Evolutionary conservation across 495 filamentous ascomycete genomes (phyloP).

Genomic region (Neurospora sp.): DNA sequence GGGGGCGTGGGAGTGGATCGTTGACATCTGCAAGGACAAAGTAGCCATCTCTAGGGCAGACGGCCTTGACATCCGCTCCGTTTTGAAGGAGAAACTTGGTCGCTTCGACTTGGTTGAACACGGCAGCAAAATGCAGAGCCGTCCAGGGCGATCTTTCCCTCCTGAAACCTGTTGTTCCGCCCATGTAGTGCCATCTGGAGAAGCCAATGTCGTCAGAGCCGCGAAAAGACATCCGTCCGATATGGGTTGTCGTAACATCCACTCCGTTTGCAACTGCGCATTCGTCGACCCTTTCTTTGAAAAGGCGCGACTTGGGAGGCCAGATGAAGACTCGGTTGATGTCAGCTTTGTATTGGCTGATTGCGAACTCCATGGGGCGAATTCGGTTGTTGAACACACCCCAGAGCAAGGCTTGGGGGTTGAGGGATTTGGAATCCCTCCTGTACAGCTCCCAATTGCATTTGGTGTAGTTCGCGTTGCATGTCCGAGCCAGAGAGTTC

Average conservation of each 20-base stretch:
- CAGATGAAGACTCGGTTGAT: background rate
- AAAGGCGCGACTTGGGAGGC: background rate
- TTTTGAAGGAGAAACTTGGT: background rate
- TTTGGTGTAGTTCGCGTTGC: background rate
- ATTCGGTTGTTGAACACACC: background rate
- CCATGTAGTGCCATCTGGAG: background rate
- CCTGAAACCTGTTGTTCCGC: background rate
- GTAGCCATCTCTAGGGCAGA: background rate
- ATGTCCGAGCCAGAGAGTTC: background rate
- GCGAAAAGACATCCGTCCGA: background rate
- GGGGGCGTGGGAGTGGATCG: background rate
- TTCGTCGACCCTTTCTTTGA: background rate
- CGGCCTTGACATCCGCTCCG: background rate
- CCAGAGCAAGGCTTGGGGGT: background rate
- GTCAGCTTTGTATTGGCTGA: background rate
- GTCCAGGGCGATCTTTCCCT: background rate
- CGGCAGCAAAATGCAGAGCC: background rate
- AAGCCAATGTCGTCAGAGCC: background rate
- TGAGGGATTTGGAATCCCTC: background rate
- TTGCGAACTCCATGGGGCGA: background rate
- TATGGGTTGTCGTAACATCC: background rate
- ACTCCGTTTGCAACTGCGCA: background rate
- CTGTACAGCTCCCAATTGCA: background rate
- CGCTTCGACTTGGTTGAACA: background rate
- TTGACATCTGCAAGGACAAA: background rate